Conservation (phyloP, 805 yeast genomes). For the Saccharomycopsis sp. region DNA sequence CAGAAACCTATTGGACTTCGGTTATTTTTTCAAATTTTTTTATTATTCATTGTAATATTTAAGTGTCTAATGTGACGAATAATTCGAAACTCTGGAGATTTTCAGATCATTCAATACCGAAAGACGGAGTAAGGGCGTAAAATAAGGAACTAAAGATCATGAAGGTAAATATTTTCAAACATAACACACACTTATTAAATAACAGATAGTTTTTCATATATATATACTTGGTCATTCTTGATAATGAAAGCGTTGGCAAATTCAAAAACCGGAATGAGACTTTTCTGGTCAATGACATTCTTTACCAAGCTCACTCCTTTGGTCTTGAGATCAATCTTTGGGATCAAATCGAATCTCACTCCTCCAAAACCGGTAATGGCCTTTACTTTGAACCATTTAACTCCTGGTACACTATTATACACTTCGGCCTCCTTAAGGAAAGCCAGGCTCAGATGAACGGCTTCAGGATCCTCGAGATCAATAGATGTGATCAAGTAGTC, state of each 20-base stretch:
- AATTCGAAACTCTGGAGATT: too few species aligned
- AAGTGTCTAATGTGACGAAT: too few species aligned
- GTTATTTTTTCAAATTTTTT: too few species aligned
- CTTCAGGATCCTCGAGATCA: conserved; percentile 21
- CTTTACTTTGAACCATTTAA: conserved; percentile 40
- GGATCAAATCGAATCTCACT: conserved; percentile 27
- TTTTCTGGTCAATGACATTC: neutral
- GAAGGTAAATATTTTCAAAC: too few species aligned
- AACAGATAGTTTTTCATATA: conserved; percentile 15
- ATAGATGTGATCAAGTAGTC: conserved; percentile 44
- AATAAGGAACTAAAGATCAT: too few species aligned
- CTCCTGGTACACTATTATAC: conserved; percentile 26
- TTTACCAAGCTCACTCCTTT: conserved; percentile 5
- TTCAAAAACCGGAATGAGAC: conserved; percentile 5
- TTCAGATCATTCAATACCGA: too few species aligned
- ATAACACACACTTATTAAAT: neutral
- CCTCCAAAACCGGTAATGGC: conserved; percentile 37
- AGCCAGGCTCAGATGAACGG: conserved; percentile 1
- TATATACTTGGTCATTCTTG: conserved; percentile 5
- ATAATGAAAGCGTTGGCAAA: conserved; percentile 1
- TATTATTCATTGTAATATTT: too few species aligned
- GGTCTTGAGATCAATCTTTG: conserved; percentile 20
- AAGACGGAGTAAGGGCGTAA: too few species aligned
- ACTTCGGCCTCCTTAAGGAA: conserved; percentile 5
- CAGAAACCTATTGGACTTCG: too few species aligned